Evolutionary conservation across 139 green algal genomes (phyloP), one percentile per base, ranked within the genome.

Genomic region (Micractinium conductrix): DNA sequence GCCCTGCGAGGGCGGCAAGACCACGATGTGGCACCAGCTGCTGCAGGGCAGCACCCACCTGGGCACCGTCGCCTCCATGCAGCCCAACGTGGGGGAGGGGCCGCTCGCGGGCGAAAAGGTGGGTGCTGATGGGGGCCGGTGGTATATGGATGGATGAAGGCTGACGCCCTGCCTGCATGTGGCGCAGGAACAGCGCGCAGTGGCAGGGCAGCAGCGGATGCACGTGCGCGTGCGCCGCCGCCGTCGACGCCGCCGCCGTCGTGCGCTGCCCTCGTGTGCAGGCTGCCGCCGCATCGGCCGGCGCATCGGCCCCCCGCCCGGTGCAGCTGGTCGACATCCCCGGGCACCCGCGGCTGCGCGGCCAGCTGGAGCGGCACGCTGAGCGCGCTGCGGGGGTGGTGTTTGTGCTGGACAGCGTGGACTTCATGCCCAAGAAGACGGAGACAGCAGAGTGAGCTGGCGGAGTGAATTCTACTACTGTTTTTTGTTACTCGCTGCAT

Each of bases 361-460:
- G 86, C n/a, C 84, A 85, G 67, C 86, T 97, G 53, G 90, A 94
- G 21, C 45, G 87, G 0, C 87, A 93, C 35, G 81, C 94, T 2
- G 62, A 84, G 3, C 71, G 90, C n/a, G 92, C 94, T 3, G 53
- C 80, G 17, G 93, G 90, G 19, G 87, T 98, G 1, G 86, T 98
- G 6, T 97, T 98, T 60, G 79, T 98, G 0, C 75, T 98, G 4
- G 96, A 98, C 80, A 90, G 94, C 2, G 91, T 92, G 19, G 95
- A 97, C 73, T 96, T 98, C 63, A 93, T 94, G 67, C 90, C 92
- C 1, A 81, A 93, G 63, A 95, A 94, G 83, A 84, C 85, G 9
- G 86, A 91, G 28, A 78, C 86, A 17, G 92, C 92, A 87, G 88
- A 94, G 84, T 91, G 67, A 83, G 88, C 48, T 58, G n/a, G n/a